Base-by-base conservation (phyloP, 176 grass and related monocot species). In the Aegilops longissima region DNA sequence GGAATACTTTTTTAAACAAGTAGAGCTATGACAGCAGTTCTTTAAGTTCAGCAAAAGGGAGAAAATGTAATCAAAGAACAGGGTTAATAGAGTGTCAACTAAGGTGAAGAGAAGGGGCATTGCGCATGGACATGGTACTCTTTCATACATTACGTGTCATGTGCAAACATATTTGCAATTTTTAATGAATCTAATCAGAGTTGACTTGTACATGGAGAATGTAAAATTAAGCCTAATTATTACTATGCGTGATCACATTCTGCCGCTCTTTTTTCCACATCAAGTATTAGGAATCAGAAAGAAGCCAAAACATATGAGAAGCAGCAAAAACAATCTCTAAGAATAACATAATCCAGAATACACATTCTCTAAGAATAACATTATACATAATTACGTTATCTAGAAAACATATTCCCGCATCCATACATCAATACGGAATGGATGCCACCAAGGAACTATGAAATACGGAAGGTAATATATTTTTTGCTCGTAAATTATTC, bases 31-130 rank as follows among this genome's bases (percentile, higher is more conserved):
- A 12, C 40, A 45, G n/a, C 21, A 44, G 40, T 44, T 74, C 36
- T 42, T 40, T 36, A 38, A 73, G 39, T 44, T 40, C 10, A 13
- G 20, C 29, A 76, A 49, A 77, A 56, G 30, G 31, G 44, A 30
- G 45, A 76, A 51, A 77, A 77, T 77, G 71, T 12, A n/a, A 74
- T 27, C 16, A 74, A 74, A 71, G 36, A 23, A 73, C 39, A 73
- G 6, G 38, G 21, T 63, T 16, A 66, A 33, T 7, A 66, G 27
- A 66, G 64, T 30, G 64, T 36, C 66, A 69, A 69, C 66, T 69
- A 69, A 18, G 66, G 30, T 35, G 30, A 69, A 35, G 16, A 17
- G 68, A n/a, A 24, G 10, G 4, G 9, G 21, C 20, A 25, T 24
- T 11, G 2, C 38, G 2, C 70, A 73, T 73, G 38, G 21, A 38